Evolutionary conservation across 352 stramenopile species (phyloP).

Genomic region (Phytophthora ohioensis): DNA sequence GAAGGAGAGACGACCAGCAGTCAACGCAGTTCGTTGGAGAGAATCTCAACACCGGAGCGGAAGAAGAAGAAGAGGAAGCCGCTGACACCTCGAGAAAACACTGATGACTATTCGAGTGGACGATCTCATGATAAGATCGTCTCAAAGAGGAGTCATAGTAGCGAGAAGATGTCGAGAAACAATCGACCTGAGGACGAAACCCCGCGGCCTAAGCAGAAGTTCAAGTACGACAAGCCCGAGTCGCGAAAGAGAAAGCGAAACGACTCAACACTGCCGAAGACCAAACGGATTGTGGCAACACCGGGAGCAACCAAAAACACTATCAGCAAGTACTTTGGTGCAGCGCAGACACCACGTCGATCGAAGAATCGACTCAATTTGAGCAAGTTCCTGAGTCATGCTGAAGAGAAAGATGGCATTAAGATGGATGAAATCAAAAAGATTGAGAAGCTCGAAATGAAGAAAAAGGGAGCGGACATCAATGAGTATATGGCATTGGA

Average conservation of each 20-base stretch:
- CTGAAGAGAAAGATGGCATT: constrained; percentile 41
- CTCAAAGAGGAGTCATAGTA: constrained; percentile 11
- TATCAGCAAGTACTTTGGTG: constrained; percentile 38
- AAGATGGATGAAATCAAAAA: constrained; percentile 36
- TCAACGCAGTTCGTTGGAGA: constrained; percentile 25
- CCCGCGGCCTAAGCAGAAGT: not conserved
- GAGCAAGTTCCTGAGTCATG: constrained; percentile 39
- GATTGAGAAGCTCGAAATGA: constrained; percentile 26
- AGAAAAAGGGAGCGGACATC: constrained; percentile 23
- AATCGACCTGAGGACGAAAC: constrained; percentile 7
- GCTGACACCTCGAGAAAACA: constrained; percentile 25
- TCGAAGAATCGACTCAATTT: constrained; percentile 37
- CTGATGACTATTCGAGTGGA: constrained; percentile 2
- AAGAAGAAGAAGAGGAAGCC: constrained; percentile 32
- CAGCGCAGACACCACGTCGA: constrained; percentile 13
- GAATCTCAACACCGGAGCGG: constrained; percentile 8
- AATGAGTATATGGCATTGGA: constrained; percentile 48
- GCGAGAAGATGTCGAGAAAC: constrained; percentile 13
- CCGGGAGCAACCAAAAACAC: constrained; percentile 17
- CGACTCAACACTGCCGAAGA: constrained; percentile 10
- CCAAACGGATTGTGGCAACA: not conserved
- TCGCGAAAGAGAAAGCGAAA: constrained; percentile 33
- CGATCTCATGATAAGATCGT: constrained; percentile 12
- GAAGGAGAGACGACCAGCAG: constrained; percentile 25
- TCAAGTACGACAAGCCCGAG: constrained; percentile 25